Percentiles rank a stretch among this genome's conserved stretches.
Conservation (phyloP, 2,329 filamentous ascomycete species). For the Didymella sp. region DNA sequence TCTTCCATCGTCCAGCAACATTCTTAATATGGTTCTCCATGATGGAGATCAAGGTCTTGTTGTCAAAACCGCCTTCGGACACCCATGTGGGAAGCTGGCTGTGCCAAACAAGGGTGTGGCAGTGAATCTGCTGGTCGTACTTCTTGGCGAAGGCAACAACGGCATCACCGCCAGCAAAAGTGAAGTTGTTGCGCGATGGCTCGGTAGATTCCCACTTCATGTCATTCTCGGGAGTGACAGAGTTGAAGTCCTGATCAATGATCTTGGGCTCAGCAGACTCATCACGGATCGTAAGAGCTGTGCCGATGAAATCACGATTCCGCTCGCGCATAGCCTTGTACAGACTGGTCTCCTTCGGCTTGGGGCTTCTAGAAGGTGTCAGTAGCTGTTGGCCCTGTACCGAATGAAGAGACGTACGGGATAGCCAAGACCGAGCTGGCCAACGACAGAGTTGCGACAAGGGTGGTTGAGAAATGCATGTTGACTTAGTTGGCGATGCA, state of each 20-base stretch:
- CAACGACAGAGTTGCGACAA: constrained; percentile 34
- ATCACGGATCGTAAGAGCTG: constrained; percentile 36
- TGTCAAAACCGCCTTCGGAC: constrained; percentile 46
- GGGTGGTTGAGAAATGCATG: constrained; percentile 38
- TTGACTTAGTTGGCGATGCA: constrained; percentile 5
- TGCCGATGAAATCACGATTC: constrained; percentile 35
- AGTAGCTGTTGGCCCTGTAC: neutral
- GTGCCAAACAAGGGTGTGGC: constrained; percentile 55
- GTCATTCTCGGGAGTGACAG: constrained; percentile 34
- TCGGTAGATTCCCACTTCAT: constrained; percentile 50
- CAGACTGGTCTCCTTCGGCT: constrained; percentile 29
- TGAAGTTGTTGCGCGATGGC: constrained; percentile 48
- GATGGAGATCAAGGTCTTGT: constrained; percentile 51
- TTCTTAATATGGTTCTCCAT: constrained; percentile 54
- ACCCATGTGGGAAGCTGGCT: constrained; percentile 52
- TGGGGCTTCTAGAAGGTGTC: neutral
- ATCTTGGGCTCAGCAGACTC: constrained; percentile 35
- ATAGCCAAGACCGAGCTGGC: constrained; percentile 32
- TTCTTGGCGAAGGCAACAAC: constrained; percentile 45
- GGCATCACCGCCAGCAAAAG: constrained; percentile 47
- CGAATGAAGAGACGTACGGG: constrained; percentile 8
- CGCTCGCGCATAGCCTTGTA: constrained; percentile 36
- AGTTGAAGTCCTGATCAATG: constrained; percentile 41
- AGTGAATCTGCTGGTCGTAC: constrained; percentile 47
- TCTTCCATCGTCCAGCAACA: constrained; percentile 49